Evolutionary conservation across 2,329 filamentous ascomycete species (phyloP).

Genomic region (Knufia fluminis): DNA sequence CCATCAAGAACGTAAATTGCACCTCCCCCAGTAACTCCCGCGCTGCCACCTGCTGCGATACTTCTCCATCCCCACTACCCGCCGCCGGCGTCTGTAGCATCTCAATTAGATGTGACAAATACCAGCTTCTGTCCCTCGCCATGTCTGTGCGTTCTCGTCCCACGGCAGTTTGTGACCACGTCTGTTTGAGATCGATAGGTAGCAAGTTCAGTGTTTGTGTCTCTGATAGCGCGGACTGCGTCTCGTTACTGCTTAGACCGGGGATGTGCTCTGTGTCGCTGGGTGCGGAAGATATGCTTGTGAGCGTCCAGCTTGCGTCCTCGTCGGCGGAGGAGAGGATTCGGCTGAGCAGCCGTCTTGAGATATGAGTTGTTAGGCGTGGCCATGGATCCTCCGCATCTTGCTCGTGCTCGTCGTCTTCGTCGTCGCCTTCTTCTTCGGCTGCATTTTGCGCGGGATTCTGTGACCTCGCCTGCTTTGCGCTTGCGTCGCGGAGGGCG

Average conservation of each 20-base stretch:
- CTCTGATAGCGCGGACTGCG: constrained; percentile 17
- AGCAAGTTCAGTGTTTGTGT: constrained; percentile 44
- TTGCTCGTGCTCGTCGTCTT: constrained; percentile 17
- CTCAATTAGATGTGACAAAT: constrained; percentile 44
- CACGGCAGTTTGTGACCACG: constrained; percentile 53
- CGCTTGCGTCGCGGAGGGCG: constrained; percentile 17
- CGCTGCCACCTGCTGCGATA: constrained; percentile 25
- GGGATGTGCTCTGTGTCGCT: constrained; percentile 52
- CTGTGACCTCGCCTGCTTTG: constrained; percentile 8
- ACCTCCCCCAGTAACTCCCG: constrained; percentile 46
- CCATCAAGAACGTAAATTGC: constrained; percentile 55
- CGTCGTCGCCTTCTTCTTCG: constrained; percentile 23
- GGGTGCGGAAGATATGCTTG: constrained; percentile 48
- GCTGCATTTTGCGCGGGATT: background rate
- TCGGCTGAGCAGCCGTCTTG: constrained; percentile 24
- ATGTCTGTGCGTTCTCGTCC: constrained; percentile 54
- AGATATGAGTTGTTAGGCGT: constrained; percentile 43
- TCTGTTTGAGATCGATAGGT: constrained; percentile 51
- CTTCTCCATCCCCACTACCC: constrained; percentile 18
- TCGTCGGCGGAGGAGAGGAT: constrained; percentile 11
- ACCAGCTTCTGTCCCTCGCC: constrained; percentile 55
- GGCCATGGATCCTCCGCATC: constrained; percentile 34
- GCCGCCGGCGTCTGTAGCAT: constrained; percentile 19
- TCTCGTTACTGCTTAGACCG: constrained; percentile 34
- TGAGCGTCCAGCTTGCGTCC: constrained; percentile 41